Conservation (phyloP, 306 rosid species). For the Sechiopsis laciniata region DNA sequence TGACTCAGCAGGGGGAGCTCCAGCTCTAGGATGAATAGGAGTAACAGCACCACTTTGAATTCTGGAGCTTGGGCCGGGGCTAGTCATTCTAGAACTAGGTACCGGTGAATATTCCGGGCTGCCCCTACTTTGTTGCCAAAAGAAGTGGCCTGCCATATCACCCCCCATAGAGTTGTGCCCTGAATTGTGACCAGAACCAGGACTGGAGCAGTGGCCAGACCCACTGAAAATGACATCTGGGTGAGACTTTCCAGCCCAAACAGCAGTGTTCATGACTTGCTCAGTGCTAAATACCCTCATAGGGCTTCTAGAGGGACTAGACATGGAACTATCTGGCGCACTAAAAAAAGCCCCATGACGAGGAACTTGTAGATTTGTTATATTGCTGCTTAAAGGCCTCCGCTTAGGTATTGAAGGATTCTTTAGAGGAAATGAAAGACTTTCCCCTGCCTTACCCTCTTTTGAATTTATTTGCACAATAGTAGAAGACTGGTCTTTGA, state of each 20-base stretch:
- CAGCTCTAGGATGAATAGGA: slow-evolving; percentile 91
- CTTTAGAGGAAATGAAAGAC: slow-evolving; percentile 45
- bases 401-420: slow-evolving; percentile 55
- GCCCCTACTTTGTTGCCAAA: slow-evolving; percentile 60
- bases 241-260: slow-evolving; percentile 47
- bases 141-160: slow-evolving; percentile 67
- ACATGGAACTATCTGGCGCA: slow-evolving; percentile 80
- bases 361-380: slow-evolving; percentile 84
- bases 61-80: slow-evolving; percentile 94
- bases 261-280: slow-evolving; percentile 46
- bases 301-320: slow-evolving; percentile 75
- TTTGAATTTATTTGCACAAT: slow-evolving; percentile 44
- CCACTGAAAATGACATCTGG: slow-evolving; percentile 52
- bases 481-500: slow-evolving; percentile 61
- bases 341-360: slow-evolving; percentile 69
- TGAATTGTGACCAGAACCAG: slow-evolving; percentile 95
- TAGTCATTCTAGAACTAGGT: slow-evolving; percentile 58
- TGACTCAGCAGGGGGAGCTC: slow-evolving; percentile 53
- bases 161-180: slow-evolving; percentile 99
- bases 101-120: slow-evolving; percentile 63
- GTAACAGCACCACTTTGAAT: slow-evolving; percentile 99
- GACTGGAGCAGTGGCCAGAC: slow-evolving; percentile 96
- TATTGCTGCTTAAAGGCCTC: slow-evolving; percentile 72
- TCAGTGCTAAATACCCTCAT: slow-evolving; percentile 49
- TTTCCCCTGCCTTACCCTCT: slow-evolving; percentile 48